Base-by-base conservation (phyloP, 1,284 basidiomycete species). In the Fomitopsis schrenkii region DNA sequence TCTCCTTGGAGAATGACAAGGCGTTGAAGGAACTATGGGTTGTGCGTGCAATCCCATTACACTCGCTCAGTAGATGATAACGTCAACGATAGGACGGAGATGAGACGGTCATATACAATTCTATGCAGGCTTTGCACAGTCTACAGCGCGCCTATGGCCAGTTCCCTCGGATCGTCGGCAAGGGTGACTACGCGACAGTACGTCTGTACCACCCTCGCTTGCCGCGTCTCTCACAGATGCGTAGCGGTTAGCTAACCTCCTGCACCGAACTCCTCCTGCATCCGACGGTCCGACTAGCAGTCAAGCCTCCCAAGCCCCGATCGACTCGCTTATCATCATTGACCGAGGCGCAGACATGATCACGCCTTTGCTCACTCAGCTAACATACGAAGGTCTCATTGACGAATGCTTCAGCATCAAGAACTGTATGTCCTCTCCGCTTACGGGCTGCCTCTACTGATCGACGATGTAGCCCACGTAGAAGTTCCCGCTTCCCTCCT, bases 321-420 rank as follows among this genome's bases (percentile, higher is more conserved):
- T 99, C 59, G 97, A 99, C 72, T 90, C 88, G 22, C 77, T 99
- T 61, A 88, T 99, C 66, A 83, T 99, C 46, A 70, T 99, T 60
- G 97, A 99, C 73, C 86, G 97, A 57, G 85, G 88, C 48, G 88
- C 93, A n/a, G 97, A 99, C 73, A 92, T 98, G 88, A 88, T 97
- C 58, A 98, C 97, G 0, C 95, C 97, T 1, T 81, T 99, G 59
- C 87, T 97, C 53, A 99, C 97, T 1, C 97, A 99, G 71, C 79
- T 99, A 59, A 99, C 97, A 0, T 99, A 98, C 70, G 91, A 98
- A 73, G 97, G 97, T 17, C 87, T 99, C 48, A 82, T 98, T n/a
- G 97, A 99, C 70, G 97, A 99, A 73, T 79, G 95, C 46, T 80
- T 98, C 52, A 94, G 94, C 1, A 90, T 99, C 64, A 90, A 85